Evolutionary conservation across 2,329 filamentous ascomycete genomes (phyloP).

Genomic region (Xylaria hypoxylon): DNA sequence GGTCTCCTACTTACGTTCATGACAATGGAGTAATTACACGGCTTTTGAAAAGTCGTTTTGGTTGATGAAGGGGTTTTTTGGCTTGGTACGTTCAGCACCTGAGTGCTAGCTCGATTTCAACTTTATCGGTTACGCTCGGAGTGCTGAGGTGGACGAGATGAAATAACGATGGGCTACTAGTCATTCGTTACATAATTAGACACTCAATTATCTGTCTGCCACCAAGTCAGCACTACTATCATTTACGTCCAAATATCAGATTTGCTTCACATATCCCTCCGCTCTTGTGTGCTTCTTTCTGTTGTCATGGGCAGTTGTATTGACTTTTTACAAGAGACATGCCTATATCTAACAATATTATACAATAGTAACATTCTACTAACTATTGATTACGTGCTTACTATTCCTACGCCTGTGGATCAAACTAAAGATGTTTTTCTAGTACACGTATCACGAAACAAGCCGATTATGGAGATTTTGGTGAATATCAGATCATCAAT

Average conservation of each 20-base stretch:
- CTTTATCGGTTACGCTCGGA: conserved; percentile 19
- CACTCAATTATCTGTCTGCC: conserved; percentile 37
- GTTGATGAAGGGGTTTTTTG: conserved; percentile 33
- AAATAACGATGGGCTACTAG: conserved; percentile 6
- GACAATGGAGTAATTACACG: conserved; percentile 41
- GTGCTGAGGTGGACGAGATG: conserved; percentile 33
- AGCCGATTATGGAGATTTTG: not conserved
- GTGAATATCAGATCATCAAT: conserved; percentile 1
- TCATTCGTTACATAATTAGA: conserved; percentile 33
- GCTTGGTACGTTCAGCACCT: conserved; percentile 35
- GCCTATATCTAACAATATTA: not conserved
- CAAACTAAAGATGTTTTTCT: not conserved
- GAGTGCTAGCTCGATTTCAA: conserved; percentile 22
- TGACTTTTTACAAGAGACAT: not conserved
- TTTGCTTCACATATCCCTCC: conserved; percentile 24
- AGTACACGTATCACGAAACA: conserved; percentile 3
- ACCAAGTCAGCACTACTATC: conserved; percentile 41
- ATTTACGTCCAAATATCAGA: conserved; percentile 32
- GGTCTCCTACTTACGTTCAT: conserved; percentile 37
- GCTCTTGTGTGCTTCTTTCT: not conserved
- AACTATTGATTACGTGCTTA: no score
- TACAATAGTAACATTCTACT: no score
- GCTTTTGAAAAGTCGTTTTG: conserved; percentile 27
- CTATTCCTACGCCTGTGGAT: no score
- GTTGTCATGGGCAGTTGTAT: no score